Base-by-base conservation (phyloP, 139 green algal species). In the Chlamydomonas schloesseri region DNA sequence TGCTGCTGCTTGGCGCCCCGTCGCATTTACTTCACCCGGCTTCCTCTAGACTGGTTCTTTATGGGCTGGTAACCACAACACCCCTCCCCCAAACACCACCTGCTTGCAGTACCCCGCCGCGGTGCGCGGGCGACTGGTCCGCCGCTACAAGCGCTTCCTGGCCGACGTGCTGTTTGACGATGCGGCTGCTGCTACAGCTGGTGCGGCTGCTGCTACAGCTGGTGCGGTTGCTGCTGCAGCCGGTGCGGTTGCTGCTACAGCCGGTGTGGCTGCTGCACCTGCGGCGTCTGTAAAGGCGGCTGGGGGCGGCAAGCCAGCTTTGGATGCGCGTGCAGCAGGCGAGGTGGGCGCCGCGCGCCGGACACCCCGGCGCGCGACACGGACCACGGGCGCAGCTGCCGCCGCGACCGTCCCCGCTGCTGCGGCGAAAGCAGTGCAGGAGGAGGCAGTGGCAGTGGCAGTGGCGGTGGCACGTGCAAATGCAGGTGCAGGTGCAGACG, bases 61-160 rank as follows among this genome's bases (percentile, higher is more conserved):
- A n/a, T n/a, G n/a, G n/a, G n/a, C n/a, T n/a, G n/a, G n/a, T n/a
- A n/a, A n/a, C n/a, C n/a, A n/a, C n/a, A n/a, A n/a, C n/a, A n/a
- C n/a, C n/a, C n/a, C n/a, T n/a, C n/a, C n/a, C n/a, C n/a, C n/a
- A n/a, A n/a, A n/a, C n/a, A n/a, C n/a, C n/a, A n/a, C n/a, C n/a
- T n/a, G n/a, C n/a, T n/a, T n/a, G 42, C 37, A 83, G 76, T 83
- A 83, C 58, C 62, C 77, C 9, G 13, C 23, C 46, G 47, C 77
- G 0, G 46, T 65, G 21, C n/a, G n/a, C 24, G 77, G 77, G 14
- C 13, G 50, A 9, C 29, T 95, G 34, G 50, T 93, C 23, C 81
- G 71, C 46, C 82, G 93, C 0, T 96, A 96, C 86, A 96, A 96
- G 37, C 86, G 94, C 29, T 96, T 96, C 57, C 77, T 96, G 5